phyloP scores from a whole-genome alignment of 208 protist genomes.

The Willaertia magna region DNA sequence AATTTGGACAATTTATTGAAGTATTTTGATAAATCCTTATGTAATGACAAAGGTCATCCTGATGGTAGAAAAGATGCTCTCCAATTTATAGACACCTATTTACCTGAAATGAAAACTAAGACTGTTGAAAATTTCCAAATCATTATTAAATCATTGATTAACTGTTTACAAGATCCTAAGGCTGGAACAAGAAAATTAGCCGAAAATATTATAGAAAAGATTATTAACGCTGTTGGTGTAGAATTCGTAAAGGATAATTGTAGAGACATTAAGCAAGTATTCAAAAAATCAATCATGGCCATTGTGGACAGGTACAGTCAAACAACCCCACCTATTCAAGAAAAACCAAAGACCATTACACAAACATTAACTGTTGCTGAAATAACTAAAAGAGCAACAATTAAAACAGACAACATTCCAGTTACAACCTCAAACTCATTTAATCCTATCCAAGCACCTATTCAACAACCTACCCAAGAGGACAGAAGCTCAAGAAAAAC shows the following conservation, averaged over 20 bases:
- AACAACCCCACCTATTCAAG: neutral
- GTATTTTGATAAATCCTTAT: neutral
- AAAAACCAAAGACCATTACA: too few relatives aligned
- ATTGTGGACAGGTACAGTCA: neutral
- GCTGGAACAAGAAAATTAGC: neutral
- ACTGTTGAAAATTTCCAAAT: neutral
- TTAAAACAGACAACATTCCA: too few relatives aligned
- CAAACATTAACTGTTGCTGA: too few relatives aligned
- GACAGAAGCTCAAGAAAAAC: neutral
- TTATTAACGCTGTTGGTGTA: neutral
- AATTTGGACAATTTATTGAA: neutral
- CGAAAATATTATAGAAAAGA: neutral
- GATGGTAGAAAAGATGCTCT: constrained; percentile 3
- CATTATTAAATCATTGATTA: neutral
- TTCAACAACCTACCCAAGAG: neutral
- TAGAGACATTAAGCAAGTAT: neutral
- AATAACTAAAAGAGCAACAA: too few relatives aligned
- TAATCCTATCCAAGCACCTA: too few relatives aligned
- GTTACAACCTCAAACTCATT: too few relatives aligned
- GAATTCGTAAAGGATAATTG: neutral
- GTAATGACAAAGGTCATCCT: neutral
- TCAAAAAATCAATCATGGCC: neutral
- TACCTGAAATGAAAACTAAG: neutral
- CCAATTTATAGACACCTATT: neutral
- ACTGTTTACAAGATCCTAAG: neutral